phyloP scores from a whole-genome alignment of 2,329 filamentous ascomycete genomes.

The Neonectria neomacrospora region DNA sequence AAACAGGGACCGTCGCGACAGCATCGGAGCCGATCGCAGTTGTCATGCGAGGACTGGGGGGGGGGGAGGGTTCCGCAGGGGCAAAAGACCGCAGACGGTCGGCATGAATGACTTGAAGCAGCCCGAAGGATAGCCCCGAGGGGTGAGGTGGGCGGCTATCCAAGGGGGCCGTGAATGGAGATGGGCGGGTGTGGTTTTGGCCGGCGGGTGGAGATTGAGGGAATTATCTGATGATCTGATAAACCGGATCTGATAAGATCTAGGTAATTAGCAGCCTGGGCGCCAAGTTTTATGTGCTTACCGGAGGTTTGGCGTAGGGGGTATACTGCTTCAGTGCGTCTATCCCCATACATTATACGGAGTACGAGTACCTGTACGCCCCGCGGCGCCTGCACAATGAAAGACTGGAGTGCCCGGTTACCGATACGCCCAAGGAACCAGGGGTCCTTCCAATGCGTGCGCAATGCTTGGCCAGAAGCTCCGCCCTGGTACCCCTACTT shows the following conservation, averaged over 20 bases:
- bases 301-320: background rate
- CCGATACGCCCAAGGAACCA: slow-evolving; percentile 23
- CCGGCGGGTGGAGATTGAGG: slow-evolving; percentile 51
- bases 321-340: background rate
- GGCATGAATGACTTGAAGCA: slow-evolving; percentile 1
- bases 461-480: slow-evolving; percentile 5
- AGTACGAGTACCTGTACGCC: background rate
- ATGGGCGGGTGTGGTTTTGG: slow-evolving; percentile 15
- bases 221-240: slow-evolving; percentile 68
- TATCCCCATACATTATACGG: background rate
- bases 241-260: slow-evolving; percentile 59
- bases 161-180: slow-evolving; percentile 30
- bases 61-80: slow-evolving; percentile 31
- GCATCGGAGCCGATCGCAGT: slow-evolving; percentile 34
- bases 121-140: slow-evolving; percentile 4
- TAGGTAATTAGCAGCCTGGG: slow-evolving; percentile 33
- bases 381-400: slow-evolving; percentile 7
- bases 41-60: slow-evolving; percentile 30
- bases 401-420: slow-evolving; percentile 18
- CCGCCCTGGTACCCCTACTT: slow-evolving; percentile 15
- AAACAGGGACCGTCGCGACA: slow-evolving; percentile 20
- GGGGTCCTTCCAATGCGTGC: slow-evolving; percentile 11
- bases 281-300: slow-evolving; percentile 3
- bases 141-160: slow-evolving; percentile 8
- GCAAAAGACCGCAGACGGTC: background rate